These are phyloP conservation scores for Meyerozyma guilliermondii DNA, from an alignment of 1,139 yeast species.

Conservation along the genomic window DNA sequence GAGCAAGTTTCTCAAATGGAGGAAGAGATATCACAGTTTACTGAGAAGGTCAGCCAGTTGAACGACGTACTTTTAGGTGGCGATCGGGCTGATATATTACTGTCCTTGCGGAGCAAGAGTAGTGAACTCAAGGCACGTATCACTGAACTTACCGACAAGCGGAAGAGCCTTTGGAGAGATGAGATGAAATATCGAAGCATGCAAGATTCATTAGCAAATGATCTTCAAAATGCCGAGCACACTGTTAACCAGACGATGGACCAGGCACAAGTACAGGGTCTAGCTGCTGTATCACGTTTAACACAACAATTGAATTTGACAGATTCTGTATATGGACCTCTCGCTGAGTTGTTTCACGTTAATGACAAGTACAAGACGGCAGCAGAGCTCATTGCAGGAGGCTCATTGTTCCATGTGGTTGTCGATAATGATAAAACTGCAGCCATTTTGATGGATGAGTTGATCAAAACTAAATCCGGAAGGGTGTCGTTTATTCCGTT, in stretches of 20 bases:
- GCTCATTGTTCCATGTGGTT: conserved; percentile 78
- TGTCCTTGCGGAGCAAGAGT: background rate
- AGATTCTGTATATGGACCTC: conserved; percentile 70
- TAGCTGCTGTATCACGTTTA: conserved; percentile 61
- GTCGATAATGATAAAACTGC: conserved; percentile 90
- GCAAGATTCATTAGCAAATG: conserved; percentile 50
- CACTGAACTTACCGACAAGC: conserved; percentile 48
- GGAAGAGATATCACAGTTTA: conserved; percentile 10
- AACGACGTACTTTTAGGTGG: background rate
- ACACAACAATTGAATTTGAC: conserved; percentile 49
- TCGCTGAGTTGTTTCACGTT: conserved; percentile 77
- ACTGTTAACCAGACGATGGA: conserved; percentile 69
- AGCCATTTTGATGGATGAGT: conserved; percentile 67
- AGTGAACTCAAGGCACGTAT: conserved; percentile 2
- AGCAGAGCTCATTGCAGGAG: conserved; percentile 86
- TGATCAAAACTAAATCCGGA: conserved; percentile 67
- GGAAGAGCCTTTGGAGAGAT: conserved; percentile 76
- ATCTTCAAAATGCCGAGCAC: conserved; percentile 54
- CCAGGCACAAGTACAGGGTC: conserved; percentile 63
- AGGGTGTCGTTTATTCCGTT: conserved; percentile 89
- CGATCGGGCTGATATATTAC: background rate
- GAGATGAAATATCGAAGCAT: conserved; percentile 61
- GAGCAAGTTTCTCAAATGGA: conserved; percentile 39
- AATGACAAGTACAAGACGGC: conserved; percentile 82
- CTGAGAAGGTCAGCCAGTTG: background rate